Percentiles rank a stretch among this genome's conserved stretches.
These are phyloP conservation scores for Globisporangium perplexum DNA, from an alignment of 352 stramenopile genomes.

Conservation along the genomic window DNA sequence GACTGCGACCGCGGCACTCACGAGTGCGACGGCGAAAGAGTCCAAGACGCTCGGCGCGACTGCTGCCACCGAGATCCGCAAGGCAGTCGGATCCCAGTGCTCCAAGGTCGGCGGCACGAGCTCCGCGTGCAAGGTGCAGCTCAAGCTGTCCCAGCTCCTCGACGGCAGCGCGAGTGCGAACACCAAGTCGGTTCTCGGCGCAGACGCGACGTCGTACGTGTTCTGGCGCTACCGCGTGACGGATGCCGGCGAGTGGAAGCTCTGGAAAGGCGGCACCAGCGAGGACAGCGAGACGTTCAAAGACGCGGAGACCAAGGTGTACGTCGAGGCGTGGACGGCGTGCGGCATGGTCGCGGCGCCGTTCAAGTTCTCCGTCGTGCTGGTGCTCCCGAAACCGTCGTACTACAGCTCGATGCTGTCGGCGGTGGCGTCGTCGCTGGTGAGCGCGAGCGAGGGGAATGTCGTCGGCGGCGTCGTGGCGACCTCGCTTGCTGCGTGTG, in stretches of 20 bases:
- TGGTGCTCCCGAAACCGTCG: slow-evolving; percentile 44
- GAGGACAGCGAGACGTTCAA: slow-evolving; percentile 18
- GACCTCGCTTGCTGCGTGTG: slow-evolving; percentile 21
- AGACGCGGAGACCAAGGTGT: slow-evolving; percentile 31
- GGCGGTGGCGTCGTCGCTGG: not conserved
- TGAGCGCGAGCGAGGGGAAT: slow-evolving; percentile 12
- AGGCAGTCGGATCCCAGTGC: slow-evolving; percentile 29
- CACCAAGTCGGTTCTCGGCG: slow-evolving; percentile 6
- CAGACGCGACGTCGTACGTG: slow-evolving; percentile 29
- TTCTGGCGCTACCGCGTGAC: slow-evolving; percentile 61
- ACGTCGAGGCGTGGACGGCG: slow-evolving; percentile 49
- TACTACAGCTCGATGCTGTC: slow-evolving; percentile 8
- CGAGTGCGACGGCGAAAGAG: slow-evolving; percentile 11
- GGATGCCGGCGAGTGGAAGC: slow-evolving; percentile 27
- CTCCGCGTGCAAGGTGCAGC: slow-evolving; percentile 14
- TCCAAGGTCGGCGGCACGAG: slow-evolving; percentile 20
- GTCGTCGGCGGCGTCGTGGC: not conserved
- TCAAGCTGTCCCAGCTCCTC: slow-evolving; percentile 32
- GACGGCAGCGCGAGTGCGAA: slow-evolving; percentile 21
- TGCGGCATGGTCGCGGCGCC: slow-evolving; percentile 32
- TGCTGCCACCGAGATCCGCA: slow-evolving; percentile 51
- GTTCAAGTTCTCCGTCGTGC: slow-evolving; percentile 37
- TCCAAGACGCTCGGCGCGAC: slow-evolving; percentile 38
- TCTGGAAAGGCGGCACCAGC: slow-evolving; percentile 20
- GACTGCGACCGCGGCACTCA: slow-evolving; percentile 22